Base-by-base conservation (phyloP, 345 rosid species). In the Bruguiera sexangula region DNA sequence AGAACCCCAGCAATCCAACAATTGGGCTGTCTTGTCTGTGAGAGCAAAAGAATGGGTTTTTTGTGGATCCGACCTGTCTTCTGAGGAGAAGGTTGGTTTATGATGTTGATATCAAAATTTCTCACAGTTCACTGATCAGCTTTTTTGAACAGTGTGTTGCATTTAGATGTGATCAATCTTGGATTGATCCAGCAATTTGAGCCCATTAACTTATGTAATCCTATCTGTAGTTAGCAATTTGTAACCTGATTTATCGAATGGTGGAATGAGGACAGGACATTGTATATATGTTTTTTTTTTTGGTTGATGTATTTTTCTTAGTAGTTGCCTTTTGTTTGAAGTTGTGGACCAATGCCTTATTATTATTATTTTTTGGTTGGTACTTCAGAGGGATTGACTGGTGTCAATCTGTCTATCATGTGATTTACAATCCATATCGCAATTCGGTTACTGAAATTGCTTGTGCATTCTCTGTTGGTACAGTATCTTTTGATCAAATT, bases 1-100 rank as follows among this genome's bases (percentile, higher is more conserved):
- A 68, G 65, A 66, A 57, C 71, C 78, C 6, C 71, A 39, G 30
- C 79, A 76, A 63, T 70, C 76, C 55, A 74, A 69, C 69, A 61
- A 53, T 62, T 76, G 72, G 73, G 66, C 57, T 29, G 75, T 74
- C 26, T 72, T 59, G 18, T 70, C 66, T 21, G 75, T 36, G 30
- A 66, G 69, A 26, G 79, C 75, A 62, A 82, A 84, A 53, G 76
- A 80, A 43, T 85, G 83, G 86, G 82, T 85, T 64, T 79, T 93
- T 31, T 88, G 98, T 84, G 98, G 97, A 80, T 91, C 97, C 73
- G 92, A 92, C 68, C 80, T 93, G 69, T 91, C 92, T 73, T 64
- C 83, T 24, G 81, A 89, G 66, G 94, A 93, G n/a, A 89, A 79
- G 94, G 98, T 93, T 60, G 66, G 89, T 77, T 69, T 61, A 31